phyloP scores from a whole-genome alignment of 208 protist species.

The Crithidia thermophila region DNA sequence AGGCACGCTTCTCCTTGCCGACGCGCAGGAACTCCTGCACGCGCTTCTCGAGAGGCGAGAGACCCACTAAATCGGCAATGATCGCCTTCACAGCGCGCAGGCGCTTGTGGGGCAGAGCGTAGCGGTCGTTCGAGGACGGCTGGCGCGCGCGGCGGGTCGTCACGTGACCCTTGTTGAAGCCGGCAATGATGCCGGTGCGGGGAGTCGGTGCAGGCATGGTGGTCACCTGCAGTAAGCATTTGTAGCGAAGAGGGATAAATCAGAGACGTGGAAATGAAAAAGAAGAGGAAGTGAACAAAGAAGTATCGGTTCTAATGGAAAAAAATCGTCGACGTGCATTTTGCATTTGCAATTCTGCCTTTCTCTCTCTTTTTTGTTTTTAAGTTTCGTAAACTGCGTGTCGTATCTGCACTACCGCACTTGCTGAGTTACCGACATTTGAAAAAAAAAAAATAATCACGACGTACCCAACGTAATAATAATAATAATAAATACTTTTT shows the following conservation, averaged over 20 bases:
- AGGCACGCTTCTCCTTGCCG: conserved; percentile 95
- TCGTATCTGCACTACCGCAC: too few relatives aligned
- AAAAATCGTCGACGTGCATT: too few relatives aligned
- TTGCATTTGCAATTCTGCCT: too few relatives aligned
- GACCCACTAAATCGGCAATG: conserved; percentile 90
- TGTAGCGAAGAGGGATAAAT: too few relatives aligned
- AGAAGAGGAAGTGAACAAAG: background rate
- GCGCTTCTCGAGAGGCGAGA: conserved; percentile 93
- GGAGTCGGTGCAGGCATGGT: conserved; percentile 69
- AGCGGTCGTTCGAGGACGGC: conserved; percentile 80
- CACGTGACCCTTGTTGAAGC: conserved; percentile 93
- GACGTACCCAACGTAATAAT: background rate
- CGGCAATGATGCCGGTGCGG: conserved; percentile 90
- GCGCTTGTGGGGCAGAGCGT: conserved; percentile 88
- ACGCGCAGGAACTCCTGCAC: conserved; percentile 95
- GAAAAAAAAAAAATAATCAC: background rate
- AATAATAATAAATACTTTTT: background rate
- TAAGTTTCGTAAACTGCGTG: too few relatives aligned
- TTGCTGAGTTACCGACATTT: too few relatives aligned
- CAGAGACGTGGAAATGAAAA: too few relatives aligned
- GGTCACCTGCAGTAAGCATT: conserved; percentile 28
- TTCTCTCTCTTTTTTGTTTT: too few relatives aligned
- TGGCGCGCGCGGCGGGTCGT: conserved; percentile 86
- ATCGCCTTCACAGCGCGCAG: conserved; percentile 92
- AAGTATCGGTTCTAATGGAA: too few relatives aligned